These are phyloP conservation scores for Vaccinium darrowii DNA, from an alignment of 148 eudicot genomes.

Conservation along the genomic window DNA sequence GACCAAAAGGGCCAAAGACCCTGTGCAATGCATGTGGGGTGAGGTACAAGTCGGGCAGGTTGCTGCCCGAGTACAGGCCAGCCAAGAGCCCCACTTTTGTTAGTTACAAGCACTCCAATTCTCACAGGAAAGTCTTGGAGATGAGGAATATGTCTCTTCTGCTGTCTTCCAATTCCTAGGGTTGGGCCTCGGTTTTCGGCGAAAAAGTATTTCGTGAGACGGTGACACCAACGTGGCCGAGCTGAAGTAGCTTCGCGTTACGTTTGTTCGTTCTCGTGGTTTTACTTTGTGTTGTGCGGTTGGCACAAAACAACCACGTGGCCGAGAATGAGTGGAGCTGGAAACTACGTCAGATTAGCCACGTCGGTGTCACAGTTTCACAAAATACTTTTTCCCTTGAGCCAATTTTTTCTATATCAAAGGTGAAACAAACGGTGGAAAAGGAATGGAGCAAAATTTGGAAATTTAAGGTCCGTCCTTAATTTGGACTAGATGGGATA, in stretches of 20 bases:
- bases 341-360: background rate
- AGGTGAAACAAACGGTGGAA: background rate
- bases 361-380: background rate
- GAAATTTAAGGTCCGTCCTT: background rate
- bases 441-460: background rate
- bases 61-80: constrained; percentile 56
- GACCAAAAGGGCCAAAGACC: constrained; percentile 54
- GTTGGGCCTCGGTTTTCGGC: background rate
- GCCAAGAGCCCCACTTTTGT: constrained; percentile 61
- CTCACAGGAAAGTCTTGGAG: constrained; percentile 43
- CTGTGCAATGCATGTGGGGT: constrained; percentile 64
- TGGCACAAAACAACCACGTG: background rate
- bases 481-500: no score
- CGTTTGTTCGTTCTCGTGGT: background rate
- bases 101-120: constrained; percentile 45
- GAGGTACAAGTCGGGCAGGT: constrained; percentile 48
- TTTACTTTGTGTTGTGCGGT: background rate
- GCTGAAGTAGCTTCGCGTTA: background rate
- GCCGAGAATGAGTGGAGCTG: background rate
- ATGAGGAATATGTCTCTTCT: constrained; percentile 26
- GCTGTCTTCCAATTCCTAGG: constrained; percentile 7
- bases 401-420: no score
- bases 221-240: background rate
- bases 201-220: background rate
- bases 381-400: background rate